These are phyloP conservation scores for Candida bentonensis DNA, from an alignment of 805 yeast species.

Conservation along the genomic window DNA sequence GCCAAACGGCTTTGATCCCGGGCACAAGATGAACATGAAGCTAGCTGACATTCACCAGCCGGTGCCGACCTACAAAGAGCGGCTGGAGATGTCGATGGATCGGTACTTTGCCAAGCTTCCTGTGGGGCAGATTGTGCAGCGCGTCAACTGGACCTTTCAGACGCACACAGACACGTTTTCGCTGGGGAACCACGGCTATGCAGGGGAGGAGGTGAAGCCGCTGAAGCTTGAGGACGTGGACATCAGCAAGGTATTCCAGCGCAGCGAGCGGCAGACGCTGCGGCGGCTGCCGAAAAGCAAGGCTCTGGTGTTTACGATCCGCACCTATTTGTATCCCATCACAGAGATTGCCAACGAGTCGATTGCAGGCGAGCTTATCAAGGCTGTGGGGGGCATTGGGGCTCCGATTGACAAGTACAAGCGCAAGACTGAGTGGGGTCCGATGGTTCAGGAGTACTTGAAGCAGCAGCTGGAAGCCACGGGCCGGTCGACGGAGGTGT, in stretches of 20 bases:
- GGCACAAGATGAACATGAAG: conserved; percentile 35
- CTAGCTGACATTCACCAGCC: conserved; percentile 53
- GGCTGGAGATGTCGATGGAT: conserved; percentile 50
- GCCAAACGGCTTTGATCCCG: conserved; percentile 65
- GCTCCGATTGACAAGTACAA: conserved; percentile 1
- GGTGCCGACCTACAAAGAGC: conserved; percentile 50
- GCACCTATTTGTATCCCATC: conserved; percentile 46
- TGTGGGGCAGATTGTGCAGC: conserved; percentile 40
- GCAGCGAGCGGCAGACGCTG: conserved; percentile 47
- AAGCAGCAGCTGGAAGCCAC: not conserved
- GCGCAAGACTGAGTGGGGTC: not conserved
- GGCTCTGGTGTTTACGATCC: conserved; percentile 36
- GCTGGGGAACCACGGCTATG: conserved; percentile 30
- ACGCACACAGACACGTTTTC: conserved; percentile 38
- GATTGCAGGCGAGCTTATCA: conserved; percentile 36
- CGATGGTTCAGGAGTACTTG: not conserved
- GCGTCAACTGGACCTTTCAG: conserved; percentile 63
- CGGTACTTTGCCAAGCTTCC: conserved; percentile 45
- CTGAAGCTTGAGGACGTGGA: conserved; percentile 24
- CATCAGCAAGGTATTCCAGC: conserved; percentile 32
- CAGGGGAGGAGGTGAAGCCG: conserved; percentile 16
- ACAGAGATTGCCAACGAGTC: conserved; percentile 32
- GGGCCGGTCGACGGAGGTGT: not conserved
- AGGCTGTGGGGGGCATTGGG: conserved; percentile 37
- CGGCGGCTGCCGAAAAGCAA: conserved; percentile 36